Conservation (phyloP, 768 basidiomycete genomes). For the Rhodotorula taiwanensis region DNA sequence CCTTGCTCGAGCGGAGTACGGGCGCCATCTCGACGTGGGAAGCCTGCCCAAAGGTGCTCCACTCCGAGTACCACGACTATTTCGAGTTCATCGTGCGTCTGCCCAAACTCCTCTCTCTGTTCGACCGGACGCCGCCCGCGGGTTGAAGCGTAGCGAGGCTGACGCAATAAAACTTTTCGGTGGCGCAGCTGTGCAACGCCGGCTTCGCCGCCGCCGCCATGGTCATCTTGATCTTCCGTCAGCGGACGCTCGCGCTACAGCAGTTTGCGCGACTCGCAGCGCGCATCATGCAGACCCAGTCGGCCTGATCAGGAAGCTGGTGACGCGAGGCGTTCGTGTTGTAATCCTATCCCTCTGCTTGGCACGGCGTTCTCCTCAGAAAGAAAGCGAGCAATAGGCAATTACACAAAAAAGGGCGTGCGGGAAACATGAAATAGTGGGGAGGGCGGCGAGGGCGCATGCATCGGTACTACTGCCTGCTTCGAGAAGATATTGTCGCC, state of each 20-base stretch:
- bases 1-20: not conserved
- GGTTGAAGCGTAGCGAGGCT: too few relatives aligned
- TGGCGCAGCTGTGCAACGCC: constrained; percentile 27
- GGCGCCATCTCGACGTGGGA: constrained; percentile 12
- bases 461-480: too few relatives aligned
- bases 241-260: constrained; percentile 19
- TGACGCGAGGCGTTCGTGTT: too few relatives aligned
- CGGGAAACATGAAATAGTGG: too few relatives aligned
- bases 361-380: too few relatives aligned
- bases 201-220: constrained; percentile 14
- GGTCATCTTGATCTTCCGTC: constrained; percentile 9
- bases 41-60: constrained; percentile 20
- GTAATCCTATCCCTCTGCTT: too few relatives aligned
- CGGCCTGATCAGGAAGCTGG: not conserved
- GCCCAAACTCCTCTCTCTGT: not conserved
- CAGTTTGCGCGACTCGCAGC: constrained; percentile 24
- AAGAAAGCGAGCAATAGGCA: too few relatives aligned
- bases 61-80: constrained; percentile 21
- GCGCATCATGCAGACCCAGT: constrained; percentile 31
- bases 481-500: too few relatives aligned
- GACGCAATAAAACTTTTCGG: not conserved
- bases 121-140: not conserved
- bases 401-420: too few relatives aligned
- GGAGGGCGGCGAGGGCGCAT: too few relatives aligned
- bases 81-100: constrained; percentile 30